Conservation (phyloP, 768 basidiomycete genomes). For the Leccinum incarnatum region DNA sequence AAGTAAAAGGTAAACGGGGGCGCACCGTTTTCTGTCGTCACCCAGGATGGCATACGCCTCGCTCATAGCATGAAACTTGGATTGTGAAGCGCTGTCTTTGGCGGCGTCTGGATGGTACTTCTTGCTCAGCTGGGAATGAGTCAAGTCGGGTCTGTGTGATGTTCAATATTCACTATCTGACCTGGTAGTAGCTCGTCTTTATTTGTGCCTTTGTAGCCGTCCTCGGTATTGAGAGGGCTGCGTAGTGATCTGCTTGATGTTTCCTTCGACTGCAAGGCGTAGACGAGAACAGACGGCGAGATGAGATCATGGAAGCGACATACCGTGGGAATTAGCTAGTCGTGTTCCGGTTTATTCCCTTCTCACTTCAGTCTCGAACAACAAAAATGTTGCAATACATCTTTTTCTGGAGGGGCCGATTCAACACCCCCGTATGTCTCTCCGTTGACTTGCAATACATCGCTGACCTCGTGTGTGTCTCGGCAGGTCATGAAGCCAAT, state of each 20-base stretch:
- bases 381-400: constrained; percentile 24
- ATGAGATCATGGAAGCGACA: background rate
- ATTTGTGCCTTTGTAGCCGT: constrained; percentile 33
- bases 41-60: constrained; percentile 47
- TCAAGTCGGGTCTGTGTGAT: background rate
- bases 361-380: background rate
- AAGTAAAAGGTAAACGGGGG: background rate
- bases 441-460: background rate
- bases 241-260: constrained; percentile 25
- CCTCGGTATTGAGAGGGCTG: constrained; percentile 25
- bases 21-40: constrained; percentile 45
- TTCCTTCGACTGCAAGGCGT: constrained; percentile 10
- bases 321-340: constrained; percentile 23
- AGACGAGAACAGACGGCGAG: constrained; percentile 21
- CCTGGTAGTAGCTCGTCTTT: constrained; percentile 35
- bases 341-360: constrained; percentile 24
- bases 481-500: constrained; percentile 65
- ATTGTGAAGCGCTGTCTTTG: constrained; percentile 36
- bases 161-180: background rate
- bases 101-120: constrained; percentile 45
- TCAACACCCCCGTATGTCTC: constrained; percentile 28
- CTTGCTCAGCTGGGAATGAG: constrained; percentile 42
- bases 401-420: constrained; percentile 27
- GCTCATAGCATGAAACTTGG: constrained; percentile 44
- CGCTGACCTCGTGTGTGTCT: background rate